phyloP scores from a whole-genome alignment of 768 basidiomycete species.

The Lactifluus subvellereus region DNA sequence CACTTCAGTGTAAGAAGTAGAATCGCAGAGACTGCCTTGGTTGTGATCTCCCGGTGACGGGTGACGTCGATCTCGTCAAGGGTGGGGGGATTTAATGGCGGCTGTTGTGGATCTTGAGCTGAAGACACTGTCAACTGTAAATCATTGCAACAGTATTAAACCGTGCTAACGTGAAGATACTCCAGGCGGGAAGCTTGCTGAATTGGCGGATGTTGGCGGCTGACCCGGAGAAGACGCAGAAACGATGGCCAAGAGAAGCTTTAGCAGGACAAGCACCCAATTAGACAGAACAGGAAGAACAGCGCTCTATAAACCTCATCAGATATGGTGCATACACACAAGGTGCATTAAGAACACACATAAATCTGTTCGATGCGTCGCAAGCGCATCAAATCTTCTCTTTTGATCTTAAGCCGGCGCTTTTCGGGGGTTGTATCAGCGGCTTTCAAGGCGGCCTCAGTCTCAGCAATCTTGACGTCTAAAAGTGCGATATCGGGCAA shows the following conservation, averaged over 20 bases:
- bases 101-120: slow-evolving; percentile 52
- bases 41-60: slow-evolving; percentile 94
- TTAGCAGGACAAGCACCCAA: slow-evolving; percentile 90
- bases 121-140: slow-evolving; percentile 8
- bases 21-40: slow-evolving; percentile 95
- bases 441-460: slow-evolving; percentile 44
- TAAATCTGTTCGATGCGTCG: slow-evolving; percentile 91
- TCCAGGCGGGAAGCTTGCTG: slow-evolving; percentile 66
- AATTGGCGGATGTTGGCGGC: slow-evolving; percentile 59
- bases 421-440: slow-evolving; percentile 48
- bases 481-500: slow-evolving; percentile 67
- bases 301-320: slow-evolving; percentile 49
- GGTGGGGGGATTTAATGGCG: slow-evolving; percentile 60
- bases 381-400: slow-evolving; percentile 79
- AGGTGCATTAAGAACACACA: slow-evolving; percentile 42
- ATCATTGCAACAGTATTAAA: background rate
- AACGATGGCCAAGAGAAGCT: slow-evolving; percentile 87
- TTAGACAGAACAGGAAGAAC: slow-evolving; percentile 80
- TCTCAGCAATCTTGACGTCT: slow-evolving; percentile 70
- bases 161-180: slow-evolving; percentile 53
- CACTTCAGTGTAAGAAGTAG: slow-evolving; percentile 87
- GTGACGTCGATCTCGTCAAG: slow-evolving; percentile 90
- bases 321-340: background rate
- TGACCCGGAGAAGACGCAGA: slow-evolving; percentile 68
- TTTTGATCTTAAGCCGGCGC: slow-evolving; percentile 59